Conservation (phyloP, 139 green algal species). For the Desmodesmus armatus region DNA sequence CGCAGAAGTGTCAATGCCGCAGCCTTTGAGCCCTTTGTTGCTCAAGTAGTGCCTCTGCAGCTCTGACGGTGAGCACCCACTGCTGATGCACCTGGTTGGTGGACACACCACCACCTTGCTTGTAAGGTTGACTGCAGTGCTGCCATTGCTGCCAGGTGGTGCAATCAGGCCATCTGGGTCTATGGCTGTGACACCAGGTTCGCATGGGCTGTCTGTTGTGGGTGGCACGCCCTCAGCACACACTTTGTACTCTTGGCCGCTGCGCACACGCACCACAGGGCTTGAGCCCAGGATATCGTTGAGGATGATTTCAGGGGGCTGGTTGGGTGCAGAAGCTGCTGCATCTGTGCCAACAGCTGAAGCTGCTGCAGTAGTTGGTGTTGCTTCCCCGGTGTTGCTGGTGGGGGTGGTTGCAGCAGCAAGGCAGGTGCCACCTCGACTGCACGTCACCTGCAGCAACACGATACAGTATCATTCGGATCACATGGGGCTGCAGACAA, state of each 20-base stretch:
- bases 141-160: neutral
- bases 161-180: constrained; percentile 14
- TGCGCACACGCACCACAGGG: constrained; percentile 17
- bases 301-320: constrained; percentile 4
- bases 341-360: neutral
- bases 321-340: neutral
- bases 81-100: constrained; percentile 40
- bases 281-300: neutral
- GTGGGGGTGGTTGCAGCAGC: neutral
- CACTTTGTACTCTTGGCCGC: constrained; percentile 30
- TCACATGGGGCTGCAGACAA: too few species aligned
- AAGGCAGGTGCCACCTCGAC: constrained; percentile 38
- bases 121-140: constrained; percentile 32
- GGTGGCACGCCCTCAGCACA: constrained; percentile 19
- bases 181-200: constrained; percentile 54
- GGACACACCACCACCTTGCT: constrained; percentile 60
- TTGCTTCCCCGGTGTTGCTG: neutral
- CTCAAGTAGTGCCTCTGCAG: constrained; percentile 49
- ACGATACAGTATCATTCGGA: neutral
- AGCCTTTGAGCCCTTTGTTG: constrained; percentile 57
- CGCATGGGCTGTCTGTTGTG: constrained; percentile 41
- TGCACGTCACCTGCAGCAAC: constrained; percentile 48
- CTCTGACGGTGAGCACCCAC: constrained; percentile 45
- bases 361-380: neutral
- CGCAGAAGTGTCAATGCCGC: constrained; percentile 50